Conservation (phyloP, 192 early-diverging fungal species). For the Paraglomus brasilianum region DNA sequence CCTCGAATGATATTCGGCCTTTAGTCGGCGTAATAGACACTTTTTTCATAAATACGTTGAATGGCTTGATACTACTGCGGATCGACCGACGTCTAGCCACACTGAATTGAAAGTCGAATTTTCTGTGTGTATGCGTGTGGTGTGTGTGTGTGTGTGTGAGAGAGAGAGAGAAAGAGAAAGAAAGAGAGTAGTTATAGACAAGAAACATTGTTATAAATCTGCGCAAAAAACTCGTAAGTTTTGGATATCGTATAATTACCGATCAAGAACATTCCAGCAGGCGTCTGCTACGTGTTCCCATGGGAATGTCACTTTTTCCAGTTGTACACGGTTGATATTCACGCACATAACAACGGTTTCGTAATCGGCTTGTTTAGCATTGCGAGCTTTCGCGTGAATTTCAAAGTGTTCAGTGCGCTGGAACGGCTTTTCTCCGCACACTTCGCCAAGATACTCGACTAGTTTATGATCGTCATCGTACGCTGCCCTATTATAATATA, state of each 20-base stretch:
- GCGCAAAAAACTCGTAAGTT: background rate
- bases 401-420: constrained; percentile 34
- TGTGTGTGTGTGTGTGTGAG: too few species aligned
- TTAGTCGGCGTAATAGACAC: constrained; percentile 30
- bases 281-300: constrained; percentile 34
- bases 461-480: background rate
- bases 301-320: constrained; percentile 36
- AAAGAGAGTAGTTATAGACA: background rate
- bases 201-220: background rate
- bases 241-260: constrained; percentile 22
- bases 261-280: constrained; percentile 39
- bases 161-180: background rate
- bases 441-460: background rate
- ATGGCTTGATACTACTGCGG: constrained; percentile 43
- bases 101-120: constrained; percentile 40
- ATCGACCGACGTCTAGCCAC: constrained; percentile 28
- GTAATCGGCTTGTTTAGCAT: constrained; percentile 35
- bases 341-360: constrained; percentile 37
- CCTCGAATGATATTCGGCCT: constrained; percentile 37
- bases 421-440: constrained; percentile 1
- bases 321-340: constrained; percentile 33
- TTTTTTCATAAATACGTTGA: constrained; percentile 46
- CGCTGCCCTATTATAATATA: background rate
- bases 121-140: constrained; percentile 26
- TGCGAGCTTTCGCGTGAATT: constrained; percentile 40